Evolutionary conservation across 2,329 filamentous ascomycete species (phyloP), one percentile per base, ranked within the genome.

Genomic region (Aspergillus novofumigatus): DNA sequence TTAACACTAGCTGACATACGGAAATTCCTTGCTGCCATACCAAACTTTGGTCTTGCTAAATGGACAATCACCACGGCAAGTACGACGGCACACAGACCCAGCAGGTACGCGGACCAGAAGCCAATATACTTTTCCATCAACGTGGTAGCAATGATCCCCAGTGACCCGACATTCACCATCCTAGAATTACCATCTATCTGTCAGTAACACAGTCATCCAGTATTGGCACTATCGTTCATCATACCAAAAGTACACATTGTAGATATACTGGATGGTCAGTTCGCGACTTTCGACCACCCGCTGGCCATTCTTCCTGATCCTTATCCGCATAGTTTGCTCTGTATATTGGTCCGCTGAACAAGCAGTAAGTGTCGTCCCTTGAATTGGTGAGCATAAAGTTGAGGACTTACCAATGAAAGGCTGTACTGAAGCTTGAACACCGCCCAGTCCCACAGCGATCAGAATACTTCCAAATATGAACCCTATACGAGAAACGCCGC

Each of bases 191-290:
- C n/a, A 44, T 4, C n/a, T 20, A 21, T 44, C 0, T 7, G 41
- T 44, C n/a, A 44, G 20, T 11, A 44, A 20, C 3, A 21, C 1
- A 42, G n/a, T 4, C n/a, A 11, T 44, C n/a, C 17, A 3, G 10
- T 8, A 21, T 11, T 21, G 17, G 4, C 4, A 23, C 1, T 32
- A 28, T 51, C 8, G 20, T n/a, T 25, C 10, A 49, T 21, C 53
- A 45, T 11, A 56, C 56, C 53, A 59, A 50, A 53, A 59, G 32
- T 52, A 56, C 8, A 52, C n/a, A 20, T 52, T 56, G 44, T 56
- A 56, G 1, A 56, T 35, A 32, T 52, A 52, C 25, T 52, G 54
- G 10, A 56, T 26, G 20, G 54, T 56, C 21, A 56, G n/a, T 9
- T 28, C 38, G 17, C 44, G 54, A 32, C 42, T 45, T 6, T 35